phyloP scores from a whole-genome alignment of 495 filamentous ascomycete species.

The Neurospora sp. region DNA sequence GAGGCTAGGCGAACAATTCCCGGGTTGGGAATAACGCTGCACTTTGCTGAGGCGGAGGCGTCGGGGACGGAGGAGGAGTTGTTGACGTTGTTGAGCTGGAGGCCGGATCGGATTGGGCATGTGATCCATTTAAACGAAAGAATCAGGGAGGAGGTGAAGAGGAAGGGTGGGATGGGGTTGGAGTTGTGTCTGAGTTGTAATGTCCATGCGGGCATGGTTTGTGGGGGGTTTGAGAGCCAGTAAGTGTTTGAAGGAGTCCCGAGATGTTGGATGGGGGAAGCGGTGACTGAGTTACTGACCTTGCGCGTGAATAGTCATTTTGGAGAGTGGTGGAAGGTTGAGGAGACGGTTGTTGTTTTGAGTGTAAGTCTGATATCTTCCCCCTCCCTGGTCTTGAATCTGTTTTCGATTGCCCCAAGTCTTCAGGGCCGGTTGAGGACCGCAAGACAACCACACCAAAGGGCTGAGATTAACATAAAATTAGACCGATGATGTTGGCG shows the following conservation, averaged over 20 bases:
- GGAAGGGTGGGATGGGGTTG: constrained; percentile 42
- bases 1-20: constrained; percentile 35
- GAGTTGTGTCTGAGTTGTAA: constrained; percentile 79
- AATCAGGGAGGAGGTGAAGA: constrained; percentile 45
- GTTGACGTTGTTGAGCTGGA: constrained; percentile 48
- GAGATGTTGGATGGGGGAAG: background rate
- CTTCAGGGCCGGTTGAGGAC: background rate
- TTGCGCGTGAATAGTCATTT: constrained; percentile 15
- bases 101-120: constrained; percentile 66
- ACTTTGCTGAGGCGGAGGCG: constrained; percentile 61
- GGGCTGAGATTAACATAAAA: background rate
- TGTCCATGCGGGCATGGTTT: constrained; percentile 63
- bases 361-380: constrained; percentile 19
- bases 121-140: constrained; percentile 60
- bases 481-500: constrained; percentile 83
- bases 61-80: constrained; percentile 50
- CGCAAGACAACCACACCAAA: background rate
- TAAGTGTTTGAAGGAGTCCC: constrained; percentile 4
- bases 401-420: background rate
- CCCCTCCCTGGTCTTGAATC: background rate
- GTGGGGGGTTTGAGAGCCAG: constrained; percentile 58
- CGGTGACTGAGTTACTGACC: background rate
- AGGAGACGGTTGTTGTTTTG: constrained; percentile 25
- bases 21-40: constrained; percentile 56
- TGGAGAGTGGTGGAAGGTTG: constrained; percentile 28